phyloP scores from a whole-genome alignment of 2,329 filamentous ascomycete genomes.

The Cladosporium phlei region DNA sequence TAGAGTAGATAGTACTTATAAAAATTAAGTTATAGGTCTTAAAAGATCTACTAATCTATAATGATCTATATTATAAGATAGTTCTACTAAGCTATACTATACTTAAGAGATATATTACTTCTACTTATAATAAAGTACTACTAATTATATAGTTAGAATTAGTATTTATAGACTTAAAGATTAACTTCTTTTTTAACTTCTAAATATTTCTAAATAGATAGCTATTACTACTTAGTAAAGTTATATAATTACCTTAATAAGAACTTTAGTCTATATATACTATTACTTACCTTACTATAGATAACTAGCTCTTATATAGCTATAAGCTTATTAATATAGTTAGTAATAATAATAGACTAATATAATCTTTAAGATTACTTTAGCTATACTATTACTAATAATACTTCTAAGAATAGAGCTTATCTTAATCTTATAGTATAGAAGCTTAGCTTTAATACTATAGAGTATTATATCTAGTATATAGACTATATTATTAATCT shows the following conservation, averaged over 20 bases:
- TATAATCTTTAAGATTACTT: background rate
- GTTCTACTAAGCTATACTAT: too few relatives aligned
- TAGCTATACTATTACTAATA: background rate
- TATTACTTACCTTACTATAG: background rate
- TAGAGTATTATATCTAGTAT: background rate
- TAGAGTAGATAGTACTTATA: too few relatives aligned
- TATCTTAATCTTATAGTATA: background rate
- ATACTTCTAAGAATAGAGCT: background rate
- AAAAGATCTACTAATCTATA: too few relatives aligned
- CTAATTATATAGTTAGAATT: background rate
- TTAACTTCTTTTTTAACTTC: background rate
- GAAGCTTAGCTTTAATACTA: background rate
- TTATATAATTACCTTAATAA: background rate
- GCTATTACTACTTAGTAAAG: background rate
- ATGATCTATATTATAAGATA: too few relatives aligned
- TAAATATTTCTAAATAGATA: background rate
- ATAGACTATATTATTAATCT: constrained; percentile 1
- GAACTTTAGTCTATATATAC: too few relatives aligned
- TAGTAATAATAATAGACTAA: background rate
- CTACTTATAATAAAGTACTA: background rate
- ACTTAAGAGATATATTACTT: background rate
- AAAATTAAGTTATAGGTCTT: too few relatives aligned
- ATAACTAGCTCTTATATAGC: background rate
- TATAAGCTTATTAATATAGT: background rate
- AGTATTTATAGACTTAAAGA: background rate